These are phyloP conservation scores for Excoecaria agallocha DNA, from an alignment of 345 rosid species.

Conservation along the genomic window DNA sequence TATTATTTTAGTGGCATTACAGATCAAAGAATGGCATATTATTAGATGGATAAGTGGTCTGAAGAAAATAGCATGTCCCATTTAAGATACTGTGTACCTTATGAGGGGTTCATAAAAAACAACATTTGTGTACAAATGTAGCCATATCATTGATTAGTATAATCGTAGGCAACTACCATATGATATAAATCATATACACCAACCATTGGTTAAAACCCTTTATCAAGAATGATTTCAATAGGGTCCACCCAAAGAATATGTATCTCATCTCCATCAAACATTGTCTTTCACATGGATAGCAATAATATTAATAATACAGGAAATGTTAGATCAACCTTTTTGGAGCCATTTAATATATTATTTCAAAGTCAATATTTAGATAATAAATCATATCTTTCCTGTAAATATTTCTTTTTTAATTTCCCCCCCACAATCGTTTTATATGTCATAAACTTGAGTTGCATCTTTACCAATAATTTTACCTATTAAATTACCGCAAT, in stretches of 20 bases:
- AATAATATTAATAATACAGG: background rate
- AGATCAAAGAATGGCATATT: background rate
- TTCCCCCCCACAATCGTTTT: too few species aligned
- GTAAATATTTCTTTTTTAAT: too few species aligned
- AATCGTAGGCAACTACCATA: background rate
- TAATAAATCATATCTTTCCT: too few species aligned
- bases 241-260: conserved; percentile 21
- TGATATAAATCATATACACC: background rate
- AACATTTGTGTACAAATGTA: background rate
- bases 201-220: background rate
- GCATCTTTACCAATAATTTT: too few species aligned
- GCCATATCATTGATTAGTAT: background rate
- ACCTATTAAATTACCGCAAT: too few species aligned
- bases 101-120: background rate
- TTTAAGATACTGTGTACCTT: background rate
- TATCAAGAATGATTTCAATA: background rate
- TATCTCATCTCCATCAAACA: background rate
- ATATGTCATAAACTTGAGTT: too few species aligned
- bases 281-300: background rate
- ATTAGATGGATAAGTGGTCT: conserved; percentile 6
- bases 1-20: background rate
- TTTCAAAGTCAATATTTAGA: too few species aligned
- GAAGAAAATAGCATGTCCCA: background rate
- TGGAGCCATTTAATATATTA: too few species aligned
- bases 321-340: too few species aligned